phyloP scores from a whole-genome alignment of 306 rosid genomes.

The Cucurbita maxima region DNA sequence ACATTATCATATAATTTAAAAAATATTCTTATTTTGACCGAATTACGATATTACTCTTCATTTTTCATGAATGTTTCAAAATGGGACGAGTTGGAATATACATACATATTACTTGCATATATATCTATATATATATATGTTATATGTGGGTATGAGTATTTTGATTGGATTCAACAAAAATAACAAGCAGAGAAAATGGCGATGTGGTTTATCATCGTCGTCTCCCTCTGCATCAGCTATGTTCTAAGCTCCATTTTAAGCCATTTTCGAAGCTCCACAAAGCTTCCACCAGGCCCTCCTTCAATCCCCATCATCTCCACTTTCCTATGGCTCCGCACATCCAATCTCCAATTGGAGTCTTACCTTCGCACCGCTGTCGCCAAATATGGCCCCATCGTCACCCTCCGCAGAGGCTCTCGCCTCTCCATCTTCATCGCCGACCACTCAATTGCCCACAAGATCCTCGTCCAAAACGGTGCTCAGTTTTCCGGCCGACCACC shows the following conservation, averaged over 20 bases:
- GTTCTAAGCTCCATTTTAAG: not conserved
- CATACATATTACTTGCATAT: too few relatives aligned
- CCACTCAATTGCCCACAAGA: not conserved
- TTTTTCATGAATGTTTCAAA: too few relatives aligned
- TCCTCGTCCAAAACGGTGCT: not conserved
- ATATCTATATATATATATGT: too few relatives aligned
- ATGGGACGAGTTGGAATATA: too few relatives aligned
- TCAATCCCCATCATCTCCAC: not conserved
- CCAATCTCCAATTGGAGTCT: not conserved
- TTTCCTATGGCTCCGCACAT: not conserved
- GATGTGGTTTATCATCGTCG: not conserved
- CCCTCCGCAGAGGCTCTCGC: not conserved
- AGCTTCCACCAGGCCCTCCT: not conserved
- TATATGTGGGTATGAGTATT: too few relatives aligned
- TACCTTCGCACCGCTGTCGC: not conserved
- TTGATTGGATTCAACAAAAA: not conserved
- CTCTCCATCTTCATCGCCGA: not conserved
- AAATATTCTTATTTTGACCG: too few relatives aligned
- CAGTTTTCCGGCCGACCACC: not conserved
- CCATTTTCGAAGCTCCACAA: not conserved
- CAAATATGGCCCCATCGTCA: not conserved
- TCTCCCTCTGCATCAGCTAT: not conserved
- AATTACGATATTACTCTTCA: too few relatives aligned
- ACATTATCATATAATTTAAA: too few relatives aligned
- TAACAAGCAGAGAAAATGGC: not conserved